Conservation (phyloP, 2,329 filamentous ascomycete genomes). For the Pleurostoma richardsiae region DNA sequence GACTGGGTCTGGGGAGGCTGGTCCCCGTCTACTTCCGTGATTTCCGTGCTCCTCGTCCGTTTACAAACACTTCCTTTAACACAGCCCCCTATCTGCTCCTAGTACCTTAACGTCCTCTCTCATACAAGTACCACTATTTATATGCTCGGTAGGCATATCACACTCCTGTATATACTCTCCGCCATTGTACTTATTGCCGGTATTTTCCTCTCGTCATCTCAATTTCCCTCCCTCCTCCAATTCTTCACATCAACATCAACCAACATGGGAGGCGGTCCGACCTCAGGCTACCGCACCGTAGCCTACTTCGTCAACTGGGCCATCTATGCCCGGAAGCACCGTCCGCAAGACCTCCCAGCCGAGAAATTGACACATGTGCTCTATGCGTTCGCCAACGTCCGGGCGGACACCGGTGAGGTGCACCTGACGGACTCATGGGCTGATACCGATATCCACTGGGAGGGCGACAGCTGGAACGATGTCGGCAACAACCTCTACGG, state of each 20-base stretch:
- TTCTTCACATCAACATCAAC: conserved; percentile 4
- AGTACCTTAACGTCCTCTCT: too few species aligned
- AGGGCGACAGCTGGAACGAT: conserved; percentile 66
- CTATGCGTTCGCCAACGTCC: conserved; percentile 86
- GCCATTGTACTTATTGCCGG: neutral
- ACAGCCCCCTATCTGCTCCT: too few species aligned
- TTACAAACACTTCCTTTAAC: too few species aligned
- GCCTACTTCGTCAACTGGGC: conserved; percentile 79
- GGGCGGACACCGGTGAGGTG: conserved; percentile 74
- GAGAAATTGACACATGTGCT: conserved; percentile 84
- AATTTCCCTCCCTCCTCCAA: neutral
- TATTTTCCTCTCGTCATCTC: neutral
- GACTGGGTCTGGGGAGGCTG: too few species aligned
- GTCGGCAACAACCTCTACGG: conserved; percentile 78
- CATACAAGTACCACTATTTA: too few species aligned
- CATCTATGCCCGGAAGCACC: conserved; percentile 80
- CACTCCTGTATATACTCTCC: neutral
- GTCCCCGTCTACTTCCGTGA: too few species aligned
- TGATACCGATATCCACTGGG: conserved; percentile 69
- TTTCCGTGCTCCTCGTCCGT: too few species aligned
- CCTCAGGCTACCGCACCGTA: conserved; percentile 56
- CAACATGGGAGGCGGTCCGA: conserved; percentile 36
- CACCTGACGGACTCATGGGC: conserved; percentile 58
- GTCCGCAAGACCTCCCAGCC: conserved; percentile 77
- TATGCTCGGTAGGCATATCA: too few species aligned